Base-by-base conservation (phyloP, 768 basidiomycete genomes). In the Suillus subaureus region DNA sequence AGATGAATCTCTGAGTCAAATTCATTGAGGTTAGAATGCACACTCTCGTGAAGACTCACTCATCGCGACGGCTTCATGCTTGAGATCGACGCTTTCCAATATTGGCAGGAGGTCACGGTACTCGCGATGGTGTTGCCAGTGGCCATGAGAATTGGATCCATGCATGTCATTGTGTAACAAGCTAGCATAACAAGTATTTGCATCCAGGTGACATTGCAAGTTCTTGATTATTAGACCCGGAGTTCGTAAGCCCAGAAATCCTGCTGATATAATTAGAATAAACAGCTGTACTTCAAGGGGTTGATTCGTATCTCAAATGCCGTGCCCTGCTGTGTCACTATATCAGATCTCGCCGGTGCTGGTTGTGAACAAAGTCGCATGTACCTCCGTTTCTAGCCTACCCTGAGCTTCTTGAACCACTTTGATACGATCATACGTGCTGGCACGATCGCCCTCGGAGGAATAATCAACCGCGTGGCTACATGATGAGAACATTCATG, bases 11-110 rank as follows among this genome's bases (percentile, higher is more conserved):
- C 21, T 12, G 23, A 13, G 49, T 26, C 49, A 9, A 12, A 47
- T 23, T 12, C 12, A 23, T 49, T 12, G 47, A 49, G 49, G 12
- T 28, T 51, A 52, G 26, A 42, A 21, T 26, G 60, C 16, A 49
- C 39, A 15, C 39, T 18, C 60, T 47, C 39, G 15, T 61, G 23
- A 40, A 49, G 39, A 26, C 23, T 61, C 39, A 26, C 23, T 61
- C 39, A 26, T 61, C 6, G 40, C 23, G 6, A 61, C 2, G 73
- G 68, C 51, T 52, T 13, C 23, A 49, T 49, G 26, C 7, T 16
- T 45, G 42, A 43, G 42, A 40, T 40, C 33, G 40, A 40, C 15
- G 16, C 3, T 11, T 12, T 23, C 33, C 33, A 33, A 51, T 23
- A 12, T 26, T 7, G 26, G 26, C 13, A 39, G 39, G 15, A 15